Base-by-base conservation (phyloP, 352 stramenopile genomes). In the Aphanomyces stellatus region DNA sequence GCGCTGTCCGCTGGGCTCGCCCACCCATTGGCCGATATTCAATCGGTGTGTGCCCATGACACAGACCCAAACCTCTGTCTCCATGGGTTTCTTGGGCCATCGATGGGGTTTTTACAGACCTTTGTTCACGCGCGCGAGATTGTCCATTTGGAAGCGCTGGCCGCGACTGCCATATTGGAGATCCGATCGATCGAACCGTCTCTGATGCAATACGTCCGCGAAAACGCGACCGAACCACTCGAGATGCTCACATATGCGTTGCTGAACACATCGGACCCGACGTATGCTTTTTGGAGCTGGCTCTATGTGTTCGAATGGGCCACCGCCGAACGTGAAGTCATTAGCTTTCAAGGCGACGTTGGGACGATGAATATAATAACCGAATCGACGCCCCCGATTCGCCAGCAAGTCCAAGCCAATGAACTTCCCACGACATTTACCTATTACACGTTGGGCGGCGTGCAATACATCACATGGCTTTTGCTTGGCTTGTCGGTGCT, bases 261-360 rank as follows among this genome's bases (percentile, higher is more conserved):
- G 37, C 8, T 43, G 37, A 17, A 43, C 17, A 8, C 37, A 43
- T 17, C 8, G 8, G 37, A 43, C 37, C 37, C 37, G 37, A 43
- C 37, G 37, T 43, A 17, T 43, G 37, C 8, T 17, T 17, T 43
- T 8, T 43, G 37, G 37, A 43, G 37, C 37, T 43, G 37, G 37
- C 37, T 43, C 8, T 43, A 43, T 17, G 37, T 43, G 37, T 17
- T 43, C 55, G 55, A 63, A 25, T 63, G 55, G 55, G 55, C 35
- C 22, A 2, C 2, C 6, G 55, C 28, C 24, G n/a, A 48, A 11
- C 35, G 55, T 11, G 55, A 63, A 17, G 55, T 63, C 25, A 25
- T 63, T 13, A 25, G 28, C 22, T 49, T 63, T n/a, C 22, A 63
- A 49, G 55, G 55, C 24, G 55, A 63, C 41, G 30, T 31, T 25